Evolutionary conservation across 1,284 basidiomycete species (phyloP).

Genomic region (Pterulicium gracile): DNA sequence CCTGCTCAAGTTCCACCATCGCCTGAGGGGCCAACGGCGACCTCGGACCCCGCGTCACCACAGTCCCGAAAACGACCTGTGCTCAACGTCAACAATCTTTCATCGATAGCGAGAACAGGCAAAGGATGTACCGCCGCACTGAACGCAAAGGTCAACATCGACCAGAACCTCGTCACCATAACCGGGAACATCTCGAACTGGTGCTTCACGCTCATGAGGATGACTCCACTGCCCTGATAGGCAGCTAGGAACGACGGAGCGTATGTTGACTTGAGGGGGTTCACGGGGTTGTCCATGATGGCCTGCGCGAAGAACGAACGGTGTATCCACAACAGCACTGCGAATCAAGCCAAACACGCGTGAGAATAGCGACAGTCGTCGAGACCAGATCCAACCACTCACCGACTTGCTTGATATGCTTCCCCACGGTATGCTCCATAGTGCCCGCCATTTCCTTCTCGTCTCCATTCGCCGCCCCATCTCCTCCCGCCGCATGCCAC

Average conservation of each 20-base stretch:
- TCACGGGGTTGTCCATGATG: slow-evolving; percentile 47
- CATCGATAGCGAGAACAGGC: background rate
- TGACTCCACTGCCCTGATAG: slow-evolving; percentile 44
- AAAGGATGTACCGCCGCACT: slow-evolving; percentile 41
- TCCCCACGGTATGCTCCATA: slow-evolving; percentile 39
- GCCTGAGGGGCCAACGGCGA: slow-evolving; percentile 48
- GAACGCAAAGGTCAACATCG: slow-evolving; percentile 57
- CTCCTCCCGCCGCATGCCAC: slow-evolving; percentile 31
- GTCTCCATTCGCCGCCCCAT: slow-evolving; percentile 13
- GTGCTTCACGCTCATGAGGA: slow-evolving; percentile 43
- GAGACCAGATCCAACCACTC: slow-evolving; percentile 14
- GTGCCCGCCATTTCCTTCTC: slow-evolving; percentile 24
- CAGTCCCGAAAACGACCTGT: slow-evolving; percentile 56
- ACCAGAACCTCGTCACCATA: slow-evolving; percentile 43
- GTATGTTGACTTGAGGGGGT: slow-evolving; percentile 47
- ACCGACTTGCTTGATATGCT: slow-evolving; percentile 48
- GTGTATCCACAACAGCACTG: slow-evolving; percentile 61
- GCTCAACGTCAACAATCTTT: slow-evolving; percentile 1
- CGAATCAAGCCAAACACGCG: slow-evolving; percentile 6
- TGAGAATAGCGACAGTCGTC: slow-evolving; percentile 6
- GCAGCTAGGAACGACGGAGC: slow-evolving; percentile 56
- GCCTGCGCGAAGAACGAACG: slow-evolving; percentile 62
- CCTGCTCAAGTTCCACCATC: slow-evolving; percentile 51
- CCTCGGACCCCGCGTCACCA: slow-evolving; percentile 51
- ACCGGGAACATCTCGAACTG: slow-evolving; percentile 43